Conservation (phyloP, 2,329 filamentous ascomycete genomes). For the Colletotrichum euphorbiae region DNA sequence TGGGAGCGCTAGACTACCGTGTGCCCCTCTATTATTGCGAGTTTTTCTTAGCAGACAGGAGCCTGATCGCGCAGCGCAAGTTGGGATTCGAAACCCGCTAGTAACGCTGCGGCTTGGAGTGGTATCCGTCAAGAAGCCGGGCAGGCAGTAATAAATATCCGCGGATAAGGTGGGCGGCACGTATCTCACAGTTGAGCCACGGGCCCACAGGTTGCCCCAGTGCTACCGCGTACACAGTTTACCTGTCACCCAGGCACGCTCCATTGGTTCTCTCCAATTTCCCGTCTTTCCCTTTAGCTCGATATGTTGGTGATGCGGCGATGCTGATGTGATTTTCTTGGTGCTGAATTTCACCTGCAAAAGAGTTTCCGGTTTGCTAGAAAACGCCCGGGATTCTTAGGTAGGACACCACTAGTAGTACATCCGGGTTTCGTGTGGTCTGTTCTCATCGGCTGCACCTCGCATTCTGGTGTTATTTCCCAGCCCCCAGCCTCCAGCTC, state of each 20-base stretch:
- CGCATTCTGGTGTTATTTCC: conserved; percentile 7
- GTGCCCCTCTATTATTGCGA: conserved; percentile 28
- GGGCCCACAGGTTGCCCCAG: conserved; percentile 34
- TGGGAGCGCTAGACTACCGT: not conserved
- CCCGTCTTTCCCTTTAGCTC: conserved; percentile 10
- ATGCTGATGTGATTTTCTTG: not conserved
- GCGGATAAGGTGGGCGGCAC: not conserved
- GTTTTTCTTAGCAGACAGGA: not conserved
- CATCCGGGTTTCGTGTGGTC: conserved; percentile 8
- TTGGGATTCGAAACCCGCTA: conserved; percentile 24
- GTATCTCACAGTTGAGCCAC: not conserved
- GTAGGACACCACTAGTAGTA: not conserved
- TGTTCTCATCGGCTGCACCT: not conserved
- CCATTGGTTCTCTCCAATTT: conserved; percentile 22
- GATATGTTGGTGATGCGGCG: conserved; percentile 4
- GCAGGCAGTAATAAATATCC: not conserved
- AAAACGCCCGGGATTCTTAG: conserved; percentile 16
- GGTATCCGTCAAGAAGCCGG: no score
- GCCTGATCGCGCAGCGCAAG: conserved; percentile 15
- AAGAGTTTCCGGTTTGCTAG: conserved; percentile 30
- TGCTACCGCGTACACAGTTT: conserved; percentile 26
- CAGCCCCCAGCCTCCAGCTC: not conserved
- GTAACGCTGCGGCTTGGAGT: not conserved
- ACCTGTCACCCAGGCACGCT: conserved; percentile 29
- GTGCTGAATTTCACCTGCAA: conserved; percentile 15